These are phyloP conservation scores for Phtheirospermum japonicum DNA, from an alignment of 257 asterid genomes.

Conservation along the genomic window DNA sequence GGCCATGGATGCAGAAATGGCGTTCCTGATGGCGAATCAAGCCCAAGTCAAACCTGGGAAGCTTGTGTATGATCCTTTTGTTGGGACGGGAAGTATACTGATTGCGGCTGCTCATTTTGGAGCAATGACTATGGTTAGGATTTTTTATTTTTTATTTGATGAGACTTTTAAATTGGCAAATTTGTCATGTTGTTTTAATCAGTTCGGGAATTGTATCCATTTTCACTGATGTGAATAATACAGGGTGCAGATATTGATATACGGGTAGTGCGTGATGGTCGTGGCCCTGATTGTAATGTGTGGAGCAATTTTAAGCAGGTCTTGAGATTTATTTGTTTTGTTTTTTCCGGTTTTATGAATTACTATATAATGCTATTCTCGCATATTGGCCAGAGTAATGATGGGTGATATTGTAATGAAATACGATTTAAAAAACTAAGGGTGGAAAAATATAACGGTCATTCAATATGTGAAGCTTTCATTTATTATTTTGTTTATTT, in stretches of 20 bases:
- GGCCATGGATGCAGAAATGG: constrained; percentile 99
- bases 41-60: constrained; percentile 86
- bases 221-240: constrained; percentile 38
- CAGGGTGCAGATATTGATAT: constrained; percentile 99
- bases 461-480: constrained; percentile 13
- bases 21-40: constrained; percentile 97
- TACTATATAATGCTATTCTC: neutral
- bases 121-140: constrained; percentile 94
- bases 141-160: constrained; percentile 18
- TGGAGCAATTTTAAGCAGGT: constrained; percentile 98
- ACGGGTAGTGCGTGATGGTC: constrained; percentile 99
- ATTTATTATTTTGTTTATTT: constrained; percentile 1
- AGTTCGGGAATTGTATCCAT: neutral
- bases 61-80: constrained; percentile 95
- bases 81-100: constrained; percentile 97
- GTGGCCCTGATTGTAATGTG: constrained; percentile 91
- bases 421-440: neutral
- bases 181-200: constrained; percentile 8
- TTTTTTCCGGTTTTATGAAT: neutral
- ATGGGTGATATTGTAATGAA: neutral
- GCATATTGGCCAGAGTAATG: no score
- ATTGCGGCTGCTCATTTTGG: constrained; percentile 98
- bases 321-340: constrained; percentile 1
- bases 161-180: constrained; percentile 6
- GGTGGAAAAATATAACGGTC: constrained; percentile 7